Conservation (phyloP, 192 early-diverging fungal genomes). For the Coemansia sp. region DNA sequence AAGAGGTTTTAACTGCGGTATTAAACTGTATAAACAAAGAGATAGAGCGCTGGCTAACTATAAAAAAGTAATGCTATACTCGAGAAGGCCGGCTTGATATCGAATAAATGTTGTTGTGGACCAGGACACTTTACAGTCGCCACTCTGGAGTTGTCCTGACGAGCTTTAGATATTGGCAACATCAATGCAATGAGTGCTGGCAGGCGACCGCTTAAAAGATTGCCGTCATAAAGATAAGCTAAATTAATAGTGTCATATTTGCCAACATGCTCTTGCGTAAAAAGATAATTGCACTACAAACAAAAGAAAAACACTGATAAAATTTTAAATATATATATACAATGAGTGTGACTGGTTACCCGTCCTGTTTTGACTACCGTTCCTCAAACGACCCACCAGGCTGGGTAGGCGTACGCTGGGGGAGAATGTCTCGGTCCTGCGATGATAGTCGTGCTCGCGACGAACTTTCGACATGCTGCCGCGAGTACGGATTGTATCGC, state of each 20-base stretch:
- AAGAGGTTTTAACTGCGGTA: background rate
- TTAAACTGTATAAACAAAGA: background rate
- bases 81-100: background rate
- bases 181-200: background rate
- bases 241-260: background rate
- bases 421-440: background rate
- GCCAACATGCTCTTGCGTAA: background rate
- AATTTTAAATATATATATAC: background rate
- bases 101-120: background rate
- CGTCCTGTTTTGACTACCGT: background rate
- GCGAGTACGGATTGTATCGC: background rate
- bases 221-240: no score
- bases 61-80: background rate
- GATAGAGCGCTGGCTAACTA: background rate
- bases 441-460: background rate
- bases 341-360: background rate
- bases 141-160: background rate
- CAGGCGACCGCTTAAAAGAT: background rate
- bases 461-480: background rate
- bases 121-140: background rate
- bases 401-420: background rate
- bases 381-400: background rate
- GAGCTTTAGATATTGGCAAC: background rate
- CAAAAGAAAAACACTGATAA: background rate
- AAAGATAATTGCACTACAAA: background rate